phyloP scores from a whole-genome alignment of 2,329 filamentous ascomycete genomes.

The Pyricularia pennisetigena region DNA sequence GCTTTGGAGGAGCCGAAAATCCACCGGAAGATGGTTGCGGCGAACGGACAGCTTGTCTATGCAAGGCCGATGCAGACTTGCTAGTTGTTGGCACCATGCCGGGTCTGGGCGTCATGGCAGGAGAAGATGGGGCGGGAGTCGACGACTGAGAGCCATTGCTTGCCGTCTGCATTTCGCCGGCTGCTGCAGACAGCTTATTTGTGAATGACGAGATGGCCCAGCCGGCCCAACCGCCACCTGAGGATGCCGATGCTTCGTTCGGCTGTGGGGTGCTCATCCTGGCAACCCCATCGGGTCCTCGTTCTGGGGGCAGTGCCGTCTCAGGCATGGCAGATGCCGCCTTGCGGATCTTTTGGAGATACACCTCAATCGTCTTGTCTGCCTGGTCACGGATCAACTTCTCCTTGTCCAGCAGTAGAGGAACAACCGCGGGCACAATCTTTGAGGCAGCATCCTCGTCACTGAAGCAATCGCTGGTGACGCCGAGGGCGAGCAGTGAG shows the following conservation, averaged over 20 bases:
- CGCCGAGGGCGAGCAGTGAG: constrained; percentile 73
- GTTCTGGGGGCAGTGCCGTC: constrained; percentile 59
- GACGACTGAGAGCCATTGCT: constrained; percentile 19
- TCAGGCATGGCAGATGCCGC: constrained; percentile 71
- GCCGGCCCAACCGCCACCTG: constrained; percentile 89
- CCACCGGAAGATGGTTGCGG: constrained; percentile 24
- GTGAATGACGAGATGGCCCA: constrained; percentile 99
- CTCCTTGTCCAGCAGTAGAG: constrained; percentile 85
- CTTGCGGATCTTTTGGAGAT: constrained; percentile 74
- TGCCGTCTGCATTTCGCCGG: constrained; percentile 70
- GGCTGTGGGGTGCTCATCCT: constrained; percentile 73
- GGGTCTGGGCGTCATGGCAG: constrained; percentile 20
- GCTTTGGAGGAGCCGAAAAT: constrained; percentile 20
- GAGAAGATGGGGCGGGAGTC: constrained; percentile 30
- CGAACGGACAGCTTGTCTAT: constrained; percentile 49
- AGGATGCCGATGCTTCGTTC: constrained; percentile 36
- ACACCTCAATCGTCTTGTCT: constrained; percentile 78
- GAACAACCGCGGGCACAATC: constrained; percentile 75
- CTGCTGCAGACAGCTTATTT: constrained; percentile 77
- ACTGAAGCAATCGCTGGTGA: constrained; percentile 75
- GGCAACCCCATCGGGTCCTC: constrained; percentile 43
- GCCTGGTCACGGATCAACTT: constrained; percentile 90
- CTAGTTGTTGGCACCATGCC: constrained; percentile 22
- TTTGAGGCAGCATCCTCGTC: constrained; percentile 84
- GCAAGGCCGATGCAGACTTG: constrained; percentile 43